phyloP scores from a whole-genome alignment of 208 protist genomes.

The Leishmania tarentolae region DNA sequence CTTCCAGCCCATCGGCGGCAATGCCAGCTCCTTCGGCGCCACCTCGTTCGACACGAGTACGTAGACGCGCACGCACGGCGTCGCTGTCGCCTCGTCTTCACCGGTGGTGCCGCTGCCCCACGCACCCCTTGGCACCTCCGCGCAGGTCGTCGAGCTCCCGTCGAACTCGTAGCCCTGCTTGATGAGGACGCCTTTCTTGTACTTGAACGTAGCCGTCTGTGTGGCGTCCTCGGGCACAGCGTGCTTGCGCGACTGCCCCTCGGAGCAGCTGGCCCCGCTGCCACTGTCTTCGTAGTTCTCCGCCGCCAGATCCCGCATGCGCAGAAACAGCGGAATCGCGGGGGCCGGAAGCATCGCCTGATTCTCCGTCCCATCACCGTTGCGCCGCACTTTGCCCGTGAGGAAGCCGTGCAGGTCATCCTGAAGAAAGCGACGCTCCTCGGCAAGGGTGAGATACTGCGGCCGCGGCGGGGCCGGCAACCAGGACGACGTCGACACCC shows the following conservation, averaged over 20 bases:
- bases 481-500: background rate
- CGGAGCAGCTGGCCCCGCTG: background rate
- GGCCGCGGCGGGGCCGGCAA: background rate
- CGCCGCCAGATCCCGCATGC: constrained; percentile 27
- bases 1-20: background rate
- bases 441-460: constrained; percentile 15
- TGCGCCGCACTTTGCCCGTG: constrained; percentile 7
- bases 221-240: constrained; percentile 6
- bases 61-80: constrained; percentile 34
- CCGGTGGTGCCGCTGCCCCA: background rate
- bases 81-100: background rate
- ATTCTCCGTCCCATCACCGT: constrained; percentile 25
- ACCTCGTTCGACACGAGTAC: constrained; percentile 43
- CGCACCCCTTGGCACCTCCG: background rate
- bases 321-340: constrained; percentile 54
- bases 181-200: constrained; percentile 40
- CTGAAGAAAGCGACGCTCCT: constrained; percentile 51
- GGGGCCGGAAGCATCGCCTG: constrained; percentile 39
- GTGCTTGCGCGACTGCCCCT: background rate
- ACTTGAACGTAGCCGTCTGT: constrained; percentile 60
- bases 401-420: constrained; percentile 48
- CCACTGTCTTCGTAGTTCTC: constrained; percentile 3
- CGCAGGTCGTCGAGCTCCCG: constrained; percentile 10
- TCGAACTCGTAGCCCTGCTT: constrained; percentile 45
- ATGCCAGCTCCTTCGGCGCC: constrained; percentile 19